Base-by-base conservation (phyloP, 805 yeast species). In the Teunomyces gatunensis region DNA sequence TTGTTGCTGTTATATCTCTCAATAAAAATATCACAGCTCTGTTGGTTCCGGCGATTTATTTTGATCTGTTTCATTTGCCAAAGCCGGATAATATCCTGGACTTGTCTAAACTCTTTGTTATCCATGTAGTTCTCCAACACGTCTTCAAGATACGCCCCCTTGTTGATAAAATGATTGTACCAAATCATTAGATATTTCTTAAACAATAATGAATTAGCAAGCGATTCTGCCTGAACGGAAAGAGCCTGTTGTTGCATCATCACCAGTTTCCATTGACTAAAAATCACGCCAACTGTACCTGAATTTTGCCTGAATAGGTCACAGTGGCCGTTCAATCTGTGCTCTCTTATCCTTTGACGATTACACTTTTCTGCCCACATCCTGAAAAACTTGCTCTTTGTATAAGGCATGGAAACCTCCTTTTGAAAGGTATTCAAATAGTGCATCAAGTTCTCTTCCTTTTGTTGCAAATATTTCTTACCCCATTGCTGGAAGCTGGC, bases 51-150 rank as follows among this genome's bases (percentile, higher is more conserved):
- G n/a, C 58, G 51, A 11, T 65, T 56, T 27, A 51, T 58, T 48
- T 65, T 69, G 40, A 69, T 63, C 40, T 61, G 58, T 41, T 62
- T 66, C 65, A 69, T 65, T 5, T 67, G 58, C 77, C 77, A 72
- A 15, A 51, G 58, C 32, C 68, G 55, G 12, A 72, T 48, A 11
- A 57, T 45, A 27, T 63, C 70, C 13, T 62, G 57, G 15, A 57
- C 58, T 34, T 46, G 55, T 12, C 44, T 53, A 27, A 64, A 60
- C 29, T 70, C 73, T 32, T 52, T 56, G 27, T 64, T 62, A 43
- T 61, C 63, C 11, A 61, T 27, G 25, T 57, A 48, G 9, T 65
- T 67, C n/a, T 70, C 68, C 4, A 66, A 66, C 3, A 61, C 49
- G 7, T 67, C 70, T 3, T 55, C 47, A 37, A 71, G 49, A 27